phyloP scores from a whole-genome alignment of 2,329 filamentous ascomycete species.

The Apiospora marii region DNA sequence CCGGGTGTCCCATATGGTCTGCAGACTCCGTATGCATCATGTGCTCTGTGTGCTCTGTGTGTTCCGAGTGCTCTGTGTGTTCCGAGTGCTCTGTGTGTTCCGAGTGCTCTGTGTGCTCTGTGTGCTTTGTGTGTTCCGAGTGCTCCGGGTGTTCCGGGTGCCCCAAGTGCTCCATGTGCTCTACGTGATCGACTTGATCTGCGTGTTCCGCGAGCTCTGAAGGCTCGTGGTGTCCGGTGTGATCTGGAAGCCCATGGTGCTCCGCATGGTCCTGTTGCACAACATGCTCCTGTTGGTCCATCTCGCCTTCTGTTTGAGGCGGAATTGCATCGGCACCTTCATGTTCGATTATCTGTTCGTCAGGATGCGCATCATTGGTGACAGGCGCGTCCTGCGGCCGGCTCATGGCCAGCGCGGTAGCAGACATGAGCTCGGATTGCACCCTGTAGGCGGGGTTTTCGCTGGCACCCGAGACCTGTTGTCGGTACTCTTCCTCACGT shows the following conservation, averaged over 20 bases:
- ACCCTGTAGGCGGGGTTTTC: slow-evolving; percentile 63
- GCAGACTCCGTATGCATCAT: slow-evolving; percentile 27
- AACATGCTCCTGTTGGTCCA: neutral
- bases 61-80: neutral
- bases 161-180: neutral
- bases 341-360: slow-evolving; percentile 15
- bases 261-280: neutral
- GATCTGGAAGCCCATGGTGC: neutral
- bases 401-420: slow-evolving; percentile 60
- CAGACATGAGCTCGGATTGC: slow-evolving; percentile 62
- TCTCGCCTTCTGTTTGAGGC: neutral
- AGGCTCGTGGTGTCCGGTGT: slow-evolving; percentile 8
- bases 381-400: slow-evolving; percentile 58
- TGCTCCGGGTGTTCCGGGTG: neutral
- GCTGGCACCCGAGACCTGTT: slow-evolving; percentile 53
- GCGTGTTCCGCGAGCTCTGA: neutral
- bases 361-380: slow-evolving; percentile 7
- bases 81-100: slow-evolving; percentile 13
- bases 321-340: slow-evolving; percentile 4
- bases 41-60: neutral
- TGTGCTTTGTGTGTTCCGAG: neutral
- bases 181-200: neutral
- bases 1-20: slow-evolving; percentile 36
- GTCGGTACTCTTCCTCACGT: slow-evolving; percentile 53
- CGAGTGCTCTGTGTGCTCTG: neutral